phyloP scores from a whole-genome alignment of 1,139 yeast species.

The Blastobotrys illinoisensis region DNA sequence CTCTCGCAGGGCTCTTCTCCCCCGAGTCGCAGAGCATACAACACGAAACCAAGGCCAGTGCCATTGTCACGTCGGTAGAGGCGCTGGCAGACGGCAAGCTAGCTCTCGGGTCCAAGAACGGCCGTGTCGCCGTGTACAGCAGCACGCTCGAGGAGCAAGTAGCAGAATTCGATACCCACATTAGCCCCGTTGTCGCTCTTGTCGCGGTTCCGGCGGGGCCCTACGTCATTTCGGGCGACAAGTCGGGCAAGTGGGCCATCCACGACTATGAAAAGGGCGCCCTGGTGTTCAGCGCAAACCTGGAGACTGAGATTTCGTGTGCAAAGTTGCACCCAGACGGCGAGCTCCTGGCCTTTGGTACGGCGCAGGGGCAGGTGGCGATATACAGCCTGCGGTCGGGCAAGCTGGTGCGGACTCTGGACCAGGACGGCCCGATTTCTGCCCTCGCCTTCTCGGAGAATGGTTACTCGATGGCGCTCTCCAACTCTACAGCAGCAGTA shows the following conservation, averaged over 20 bases:
- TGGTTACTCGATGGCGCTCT: slow-evolving; percentile 6
- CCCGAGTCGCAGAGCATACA: slow-evolving; percentile 10
- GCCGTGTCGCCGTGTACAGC: slow-evolving; percentile 18
- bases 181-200: slow-evolving; percentile 24
- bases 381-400: slow-evolving; percentile 38
- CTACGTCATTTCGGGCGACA: slow-evolving; percentile 31
- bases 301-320: slow-evolving; percentile 2
- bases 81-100: slow-evolving; percentile 20
- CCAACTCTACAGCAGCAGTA: background rate
- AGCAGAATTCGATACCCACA: background rate
- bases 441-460: slow-evolving; percentile 6
- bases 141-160: background rate
- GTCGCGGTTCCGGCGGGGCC: slow-evolving; percentile 36
- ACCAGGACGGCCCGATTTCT: background rate
- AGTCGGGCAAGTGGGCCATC: slow-evolving; percentile 35
- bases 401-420: slow-evolving; percentile 2
- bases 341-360: slow-evolving; percentile 48
- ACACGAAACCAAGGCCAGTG: slow-evolving; percentile 15
- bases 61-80: slow-evolving; percentile 25
- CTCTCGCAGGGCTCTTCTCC: slow-evolving; percentile 22
- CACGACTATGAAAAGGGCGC: slow-evolving; percentile 23
- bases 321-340: slow-evolving; percentile 54
- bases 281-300: slow-evolving; percentile 9
- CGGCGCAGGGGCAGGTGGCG: slow-evolving; percentile 36
- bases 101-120: slow-evolving; percentile 22